Conservation (phyloP, 2,329 filamentous ascomycete species). For the Penicillium sp. region DNA sequence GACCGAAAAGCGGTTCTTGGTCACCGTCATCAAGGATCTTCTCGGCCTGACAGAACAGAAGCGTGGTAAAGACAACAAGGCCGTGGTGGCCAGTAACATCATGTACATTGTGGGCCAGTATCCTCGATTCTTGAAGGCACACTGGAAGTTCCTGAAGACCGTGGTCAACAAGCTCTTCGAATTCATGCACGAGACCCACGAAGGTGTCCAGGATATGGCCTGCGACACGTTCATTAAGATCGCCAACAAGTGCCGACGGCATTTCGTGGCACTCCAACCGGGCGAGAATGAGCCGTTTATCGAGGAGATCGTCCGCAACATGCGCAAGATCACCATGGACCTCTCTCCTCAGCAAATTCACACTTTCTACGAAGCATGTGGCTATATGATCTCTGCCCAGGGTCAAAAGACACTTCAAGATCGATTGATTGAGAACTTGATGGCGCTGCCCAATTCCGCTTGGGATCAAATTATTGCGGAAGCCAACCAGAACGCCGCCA, state of each 20-base stretch:
- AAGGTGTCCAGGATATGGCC: constrained; percentile 99
- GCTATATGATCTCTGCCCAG: constrained; percentile 98
- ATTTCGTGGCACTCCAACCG: constrained; percentile 94
- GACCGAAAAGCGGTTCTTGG: constrained; percentile 96
- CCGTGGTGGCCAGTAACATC: constrained; percentile 97
- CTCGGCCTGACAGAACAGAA: constrained; percentile 98
- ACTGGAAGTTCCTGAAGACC: constrained; percentile 99
- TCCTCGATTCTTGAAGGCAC: constrained; percentile 95
- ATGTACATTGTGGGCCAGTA: constrained; percentile 99
- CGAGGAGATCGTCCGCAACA: constrained; percentile 94
- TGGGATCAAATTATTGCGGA: constrained; percentile 95
- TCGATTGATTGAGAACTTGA: constrained; percentile 85
- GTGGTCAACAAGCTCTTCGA: constrained; percentile 99
- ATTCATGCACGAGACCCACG: constrained; percentile 99
- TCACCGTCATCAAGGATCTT: constrained; percentile 98
- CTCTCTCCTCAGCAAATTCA: constrained; percentile 96
- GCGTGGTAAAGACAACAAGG: constrained; percentile 98
- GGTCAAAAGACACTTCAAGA: constrained; percentile 95
- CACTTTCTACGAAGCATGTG: constrained; percentile 98
- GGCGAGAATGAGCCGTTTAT: constrained; percentile 96
- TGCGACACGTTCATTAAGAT: constrained; percentile 99
- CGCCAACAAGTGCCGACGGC: constrained; percentile 94
- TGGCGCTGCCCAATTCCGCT: constrained; percentile 89
- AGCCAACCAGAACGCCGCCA: constrained; percentile 82
- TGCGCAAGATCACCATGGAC: constrained; percentile 94